A percentile compares a stretch with the other conserved stretches of the same genome.
These are phyloP conservation scores for Haematococcus sp. DNA, from an alignment of 139 green algal genomes.

Conservation along the genomic window DNA sequence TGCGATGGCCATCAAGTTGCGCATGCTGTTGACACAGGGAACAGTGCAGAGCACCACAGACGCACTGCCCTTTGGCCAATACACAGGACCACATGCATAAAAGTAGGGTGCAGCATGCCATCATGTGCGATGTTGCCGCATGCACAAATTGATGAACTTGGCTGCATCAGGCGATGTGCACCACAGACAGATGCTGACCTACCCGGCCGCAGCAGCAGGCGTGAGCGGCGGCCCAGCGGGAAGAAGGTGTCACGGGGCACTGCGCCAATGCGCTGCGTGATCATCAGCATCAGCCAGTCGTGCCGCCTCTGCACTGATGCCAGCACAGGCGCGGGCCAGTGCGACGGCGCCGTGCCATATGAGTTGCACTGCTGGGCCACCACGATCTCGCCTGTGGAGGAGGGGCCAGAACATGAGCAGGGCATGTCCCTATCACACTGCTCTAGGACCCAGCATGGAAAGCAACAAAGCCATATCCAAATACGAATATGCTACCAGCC, in stretches of 20 bases:
- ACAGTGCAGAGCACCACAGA: too few relatives aligned
- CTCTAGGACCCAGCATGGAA: too few relatives aligned
- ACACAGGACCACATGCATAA: background rate
- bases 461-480: background rate
- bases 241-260: slow-evolving; percentile 49
- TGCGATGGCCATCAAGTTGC: too few relatives aligned
- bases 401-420: too few relatives aligned
- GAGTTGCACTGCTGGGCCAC: slow-evolving; percentile 52
- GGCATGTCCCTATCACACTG: too few relatives aligned
- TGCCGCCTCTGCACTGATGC: slow-evolving; percentile 50
- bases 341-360: slow-evolving; percentile 34
- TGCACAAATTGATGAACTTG: background rate
- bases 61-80: background rate
- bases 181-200: too few relatives aligned
- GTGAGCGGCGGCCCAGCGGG: slow-evolving; percentile 33
- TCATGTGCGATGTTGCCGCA: background rate
- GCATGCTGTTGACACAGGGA: too few relatives aligned
- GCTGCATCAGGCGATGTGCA: background rate
- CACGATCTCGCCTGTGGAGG: slow-evolving; percentile 48
- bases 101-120: background rate
- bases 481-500: too few relatives aligned
- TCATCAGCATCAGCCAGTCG: slow-evolving; percentile 45
- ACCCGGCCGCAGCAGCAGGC: slow-evolving; percentile 34
- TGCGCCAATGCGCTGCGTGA: slow-evolving; percentile 28
- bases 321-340: slow-evolving; percentile 62